Conservation (phyloP, 2,329 filamentous ascomycete species). For the Aphanocladium album region DNA sequence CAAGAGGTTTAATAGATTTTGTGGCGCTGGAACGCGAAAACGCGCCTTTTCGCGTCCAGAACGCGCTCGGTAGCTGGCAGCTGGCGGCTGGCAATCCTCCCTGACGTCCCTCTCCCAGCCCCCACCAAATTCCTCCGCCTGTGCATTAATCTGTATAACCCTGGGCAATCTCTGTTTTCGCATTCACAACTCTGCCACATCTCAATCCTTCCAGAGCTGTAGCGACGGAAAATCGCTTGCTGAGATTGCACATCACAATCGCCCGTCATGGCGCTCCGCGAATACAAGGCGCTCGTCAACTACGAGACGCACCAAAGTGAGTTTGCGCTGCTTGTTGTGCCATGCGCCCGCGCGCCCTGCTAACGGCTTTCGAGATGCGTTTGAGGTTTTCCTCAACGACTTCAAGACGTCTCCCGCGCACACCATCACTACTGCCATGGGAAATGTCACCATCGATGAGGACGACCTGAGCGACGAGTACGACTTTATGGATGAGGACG, state of each 20-base stretch:
- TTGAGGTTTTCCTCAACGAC: constrained; percentile 79
- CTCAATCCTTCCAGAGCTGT: background rate
- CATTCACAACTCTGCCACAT: background rate
- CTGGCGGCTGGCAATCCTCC: constrained; percentile 13
- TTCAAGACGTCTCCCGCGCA: constrained; percentile 77
- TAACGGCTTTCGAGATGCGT: constrained; percentile 54
- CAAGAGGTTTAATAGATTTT: constrained; percentile 22
- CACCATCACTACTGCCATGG: constrained; percentile 74
- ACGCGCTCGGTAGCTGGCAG: constrained; percentile 20
- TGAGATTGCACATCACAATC: constrained; percentile 17
- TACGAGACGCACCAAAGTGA: constrained; percentile 81
- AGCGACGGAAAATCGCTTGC: constrained; percentile 6
- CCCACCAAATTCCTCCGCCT: constrained; percentile 10
- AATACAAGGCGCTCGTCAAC: constrained; percentile 72
- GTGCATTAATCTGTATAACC: constrained; percentile 9
- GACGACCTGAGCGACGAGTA: constrained; percentile 85
- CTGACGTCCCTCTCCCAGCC: constrained; percentile 22
- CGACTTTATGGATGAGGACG: constrained; percentile 83
- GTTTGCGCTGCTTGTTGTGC: constrained; percentile 22
- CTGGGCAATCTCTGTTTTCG: background rate
- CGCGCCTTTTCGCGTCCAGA: constrained; percentile 31
- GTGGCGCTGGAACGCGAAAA: constrained; percentile 25
- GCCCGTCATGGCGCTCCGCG: constrained; percentile 74
- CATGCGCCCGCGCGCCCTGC: constrained; percentile 14
- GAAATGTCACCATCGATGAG: constrained; percentile 80